These are phyloP conservation scores for Aspergillus leporis DNA, from an alignment of 495 filamentous ascomycete genomes.

Conservation along the genomic window DNA sequence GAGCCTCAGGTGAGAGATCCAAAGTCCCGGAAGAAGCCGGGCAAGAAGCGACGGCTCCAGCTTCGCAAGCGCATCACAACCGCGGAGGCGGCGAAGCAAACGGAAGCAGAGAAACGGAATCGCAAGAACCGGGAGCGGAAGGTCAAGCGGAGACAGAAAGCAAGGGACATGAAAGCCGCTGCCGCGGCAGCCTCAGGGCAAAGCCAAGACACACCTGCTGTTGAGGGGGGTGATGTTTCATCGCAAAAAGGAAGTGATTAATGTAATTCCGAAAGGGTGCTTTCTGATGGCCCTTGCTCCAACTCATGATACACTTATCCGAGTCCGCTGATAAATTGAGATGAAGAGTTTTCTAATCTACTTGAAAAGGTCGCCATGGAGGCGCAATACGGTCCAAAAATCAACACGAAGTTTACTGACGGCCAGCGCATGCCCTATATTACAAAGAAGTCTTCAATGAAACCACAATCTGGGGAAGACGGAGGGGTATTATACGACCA, in stretches of 20 bases:
- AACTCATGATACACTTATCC: conserved; percentile 27
- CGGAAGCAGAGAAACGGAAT: conserved; percentile 47
- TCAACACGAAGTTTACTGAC: neutral
- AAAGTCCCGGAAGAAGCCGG: conserved; percentile 44
- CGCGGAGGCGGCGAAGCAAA: conserved; percentile 34
- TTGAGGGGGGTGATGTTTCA: conserved; percentile 21
- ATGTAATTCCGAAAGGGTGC: conserved; percentile 4
- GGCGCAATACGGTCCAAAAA: neutral
- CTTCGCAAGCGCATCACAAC: conserved; percentile 37
- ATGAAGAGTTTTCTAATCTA: neutral
- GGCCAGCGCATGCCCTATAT: neutral
- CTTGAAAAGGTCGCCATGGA: neutral
- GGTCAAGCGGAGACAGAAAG: conserved; percentile 47
- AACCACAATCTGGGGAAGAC: neutral
- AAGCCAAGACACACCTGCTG: conserved; percentile 1
- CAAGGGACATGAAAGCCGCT: conserved; percentile 42
- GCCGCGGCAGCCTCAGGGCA: conserved; percentile 15
- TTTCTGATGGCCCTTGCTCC: neutral
- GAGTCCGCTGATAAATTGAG: conserved; percentile 1
- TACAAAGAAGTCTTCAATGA: neutral
- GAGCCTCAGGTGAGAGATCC: conserved; percentile 30
- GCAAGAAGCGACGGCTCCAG: conserved; percentile 48
- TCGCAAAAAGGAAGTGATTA: conserved; percentile 27
- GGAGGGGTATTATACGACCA: conserved; percentile 7
- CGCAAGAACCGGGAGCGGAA: conserved; percentile 49